phyloP scores from a whole-genome alignment of 805 yeast species.

The Tanozyma kutaoensis region DNA sequence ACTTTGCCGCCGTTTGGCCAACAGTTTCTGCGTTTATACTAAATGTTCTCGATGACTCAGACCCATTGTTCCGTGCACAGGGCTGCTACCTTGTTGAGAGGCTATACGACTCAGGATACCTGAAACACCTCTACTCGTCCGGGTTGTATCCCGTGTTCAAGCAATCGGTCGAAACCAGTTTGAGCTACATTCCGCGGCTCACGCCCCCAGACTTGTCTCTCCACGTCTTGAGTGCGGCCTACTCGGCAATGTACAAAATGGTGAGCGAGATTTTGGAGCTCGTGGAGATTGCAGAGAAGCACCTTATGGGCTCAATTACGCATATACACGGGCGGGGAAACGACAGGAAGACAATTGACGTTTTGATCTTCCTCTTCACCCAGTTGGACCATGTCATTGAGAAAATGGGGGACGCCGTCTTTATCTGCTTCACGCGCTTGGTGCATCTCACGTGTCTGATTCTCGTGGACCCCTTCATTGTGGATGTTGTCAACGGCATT shows the following conservation, averaged over 20 bases:
- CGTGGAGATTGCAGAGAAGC: conserved; percentile 12
- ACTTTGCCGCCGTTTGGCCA: conserved; percentile 9
- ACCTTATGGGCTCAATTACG: conserved; percentile 12
- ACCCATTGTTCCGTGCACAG: conserved; percentile 13
- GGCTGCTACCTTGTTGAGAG: conserved; percentile 9
- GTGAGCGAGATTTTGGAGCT: conserved; percentile 1
- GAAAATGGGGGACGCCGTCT: conserved; percentile 5
- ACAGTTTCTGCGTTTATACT: conserved; percentile 18
- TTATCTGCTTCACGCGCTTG: conserved; percentile 15
- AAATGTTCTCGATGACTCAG: conserved; percentile 21
- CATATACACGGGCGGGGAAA: conserved; percentile 8
- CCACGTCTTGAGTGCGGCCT: conserved; percentile 10
- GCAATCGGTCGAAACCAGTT: conserved; percentile 11
- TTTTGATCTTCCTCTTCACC: conserved; percentile 7
- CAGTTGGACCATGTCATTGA: conserved; percentile 5
- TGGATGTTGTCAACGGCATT: conserved; percentile 10
- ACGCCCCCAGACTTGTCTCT: conserved; percentile 12
- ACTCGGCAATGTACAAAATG: conserved; percentile 6
- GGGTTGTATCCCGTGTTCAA: conserved; percentile 15
- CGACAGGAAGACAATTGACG: conserved; percentile 4
- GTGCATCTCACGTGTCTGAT: conserved; percentile 17
- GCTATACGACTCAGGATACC: conserved; percentile 3
- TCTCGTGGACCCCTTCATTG: conserved; percentile 13
- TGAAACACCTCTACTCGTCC: conserved; percentile 5
- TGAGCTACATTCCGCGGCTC: conserved; percentile 13